phyloP scores from a whole-genome alignment of 1,139 yeast genomes.

The Sugiyamaella novakii region DNA sequence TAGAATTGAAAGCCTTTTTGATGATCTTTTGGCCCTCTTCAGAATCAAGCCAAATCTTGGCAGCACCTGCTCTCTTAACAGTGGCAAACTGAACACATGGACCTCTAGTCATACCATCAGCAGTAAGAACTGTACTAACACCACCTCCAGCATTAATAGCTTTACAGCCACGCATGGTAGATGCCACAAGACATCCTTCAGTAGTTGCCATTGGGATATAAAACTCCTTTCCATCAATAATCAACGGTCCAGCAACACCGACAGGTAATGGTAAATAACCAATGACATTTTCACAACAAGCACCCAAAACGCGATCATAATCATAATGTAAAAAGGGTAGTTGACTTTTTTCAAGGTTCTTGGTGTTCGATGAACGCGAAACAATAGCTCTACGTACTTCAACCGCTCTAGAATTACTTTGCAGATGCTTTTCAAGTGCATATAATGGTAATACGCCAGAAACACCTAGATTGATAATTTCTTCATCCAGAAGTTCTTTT shows the following conservation, averaged over 20 bases:
- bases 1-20: slow-evolving; percentile 91
- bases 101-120: slow-evolving; percentile 99
- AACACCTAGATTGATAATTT: slow-evolving; percentile 69
- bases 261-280: slow-evolving; percentile 96
- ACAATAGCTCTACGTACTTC: slow-evolving; percentile 88
- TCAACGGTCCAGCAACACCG: slow-evolving; percentile 96
- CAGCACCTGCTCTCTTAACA: slow-evolving; percentile 86
- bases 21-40: slow-evolving; percentile 84
- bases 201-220: slow-evolving; percentile 99
- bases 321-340: slow-evolving; percentile 85
- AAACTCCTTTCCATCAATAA: slow-evolving; percentile 81
- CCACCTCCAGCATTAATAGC: slow-evolving; percentile 99
- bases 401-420: slow-evolving; percentile 89
- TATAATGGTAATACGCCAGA: slow-evolving; percentile 85
- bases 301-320: slow-evolving; percentile 95
- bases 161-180: slow-evolving; percentile 98
- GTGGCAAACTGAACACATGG: slow-evolving; percentile 92
- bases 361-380: slow-evolving; percentile 78
- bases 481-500: slow-evolving; percentile 65
- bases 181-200: slow-evolving; percentile 97
- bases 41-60: slow-evolving; percentile 93
- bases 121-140: slow-evolving; percentile 84
- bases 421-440: slow-evolving; percentile 89
- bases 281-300: slow-evolving; percentile 97
- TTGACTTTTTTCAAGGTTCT: slow-evolving; percentile 68